Evolutionary conservation across 1,284 basidiomycete species (phyloP).

Genomic region (Austroboletus olivaceoglutinosus): DNA sequence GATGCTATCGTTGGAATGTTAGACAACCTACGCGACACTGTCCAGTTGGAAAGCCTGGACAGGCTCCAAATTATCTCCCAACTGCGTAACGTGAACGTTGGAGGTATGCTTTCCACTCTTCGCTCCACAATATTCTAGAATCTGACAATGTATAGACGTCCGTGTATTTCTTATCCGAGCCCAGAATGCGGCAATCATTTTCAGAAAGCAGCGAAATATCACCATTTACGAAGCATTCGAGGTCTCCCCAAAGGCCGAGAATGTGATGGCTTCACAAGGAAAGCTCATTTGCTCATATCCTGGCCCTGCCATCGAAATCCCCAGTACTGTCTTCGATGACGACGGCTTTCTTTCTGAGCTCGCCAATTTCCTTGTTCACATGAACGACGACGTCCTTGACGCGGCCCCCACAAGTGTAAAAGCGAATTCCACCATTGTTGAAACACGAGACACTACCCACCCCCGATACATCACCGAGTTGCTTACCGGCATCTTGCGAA

Average conservation of each 20-base stretch:
- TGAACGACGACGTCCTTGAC: conserved; percentile 26
- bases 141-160: neutral
- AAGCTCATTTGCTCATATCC: neutral
- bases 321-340: neutral
- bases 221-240: neutral
- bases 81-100: conserved; percentile 11
- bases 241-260: neutral
- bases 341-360: conserved; percentile 8
- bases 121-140: neutral
- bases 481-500: conserved; percentile 35
- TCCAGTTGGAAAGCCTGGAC: neutral
- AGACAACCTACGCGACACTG: neutral
- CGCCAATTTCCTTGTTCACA: conserved; percentile 28
- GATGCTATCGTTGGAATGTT: conserved; percentile 4
- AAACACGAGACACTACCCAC: conserved; percentile 30
- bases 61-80: neutral
- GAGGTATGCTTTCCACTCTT: conserved; percentile 11
- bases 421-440: conserved; percentile 12
- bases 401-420: neutral
- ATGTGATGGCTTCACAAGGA: neutral
- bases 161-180: neutral
- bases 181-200: neutral
- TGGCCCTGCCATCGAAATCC: neutral
- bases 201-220: neutral
- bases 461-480: conserved; percentile 38